Evolutionary conservation across 176 grass and related monocot species (phyloP), one percentile per base, ranked within the genome.

Genomic region (Metroxylon sagu): DNA sequence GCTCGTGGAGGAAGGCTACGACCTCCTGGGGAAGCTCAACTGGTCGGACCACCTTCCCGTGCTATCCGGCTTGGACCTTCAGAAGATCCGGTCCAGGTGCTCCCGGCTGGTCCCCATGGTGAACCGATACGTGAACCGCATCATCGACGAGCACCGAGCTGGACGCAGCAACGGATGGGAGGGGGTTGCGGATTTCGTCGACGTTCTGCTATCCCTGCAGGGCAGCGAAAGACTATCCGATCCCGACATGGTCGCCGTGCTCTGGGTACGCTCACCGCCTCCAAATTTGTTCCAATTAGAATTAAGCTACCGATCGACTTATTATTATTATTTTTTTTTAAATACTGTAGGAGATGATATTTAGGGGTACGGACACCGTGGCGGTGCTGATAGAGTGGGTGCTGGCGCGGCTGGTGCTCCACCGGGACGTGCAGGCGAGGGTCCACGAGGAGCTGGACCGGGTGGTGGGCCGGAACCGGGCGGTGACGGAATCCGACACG

Each of bases 321-420:
- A 5, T 29, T 28, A n/a, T 28, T 28, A 4, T 28, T 28, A 28
- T 6, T 4, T 18, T 17, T 49, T 57, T 31, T 2, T 14, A 8
- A 16, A 53, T 18, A 16, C 4, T 6, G 14, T 75, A 96, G 92
- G 92, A 97, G 66, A 97, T 90, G 87, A 77, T 97, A 75, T 97
- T 97, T 72, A 77, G 92, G 3, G 92, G 92, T 18, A 90, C 87
- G 28, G 92, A 97, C 65, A 97, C 92, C 1, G 80, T 97, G 29
- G 84, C 92, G 2, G 86, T 91, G 78, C 75, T 97, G 58, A 97
- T 85, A 29, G 92, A 97, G 78, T 97, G 92, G 92, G 83, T 82
- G 10, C 51, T 97, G 21, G 87, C 92, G 0, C 57, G 87, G 16
- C 72, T 97, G 8, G 92, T 90, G 70, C 60, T 90, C 68, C 86